Evolutionary conservation across 495 filamentous ascomycete genomes (phyloP).

Genomic region (Aspergillus leporis): DNA sequence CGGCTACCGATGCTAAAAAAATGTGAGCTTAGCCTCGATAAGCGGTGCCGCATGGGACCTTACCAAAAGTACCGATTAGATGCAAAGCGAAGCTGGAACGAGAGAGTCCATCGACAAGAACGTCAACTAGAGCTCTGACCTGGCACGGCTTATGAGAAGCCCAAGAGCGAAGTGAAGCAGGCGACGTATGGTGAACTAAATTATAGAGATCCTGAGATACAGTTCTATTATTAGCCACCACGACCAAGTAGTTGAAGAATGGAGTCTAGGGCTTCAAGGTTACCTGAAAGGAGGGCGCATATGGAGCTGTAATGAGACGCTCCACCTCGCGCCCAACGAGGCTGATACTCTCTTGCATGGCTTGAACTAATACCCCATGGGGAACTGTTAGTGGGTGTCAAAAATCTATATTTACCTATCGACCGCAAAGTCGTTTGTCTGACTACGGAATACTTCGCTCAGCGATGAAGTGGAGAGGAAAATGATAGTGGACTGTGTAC

Average conservation of each 20-base stretch:
- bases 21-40: slow-evolving; percentile 6
- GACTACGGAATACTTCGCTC: neutral
- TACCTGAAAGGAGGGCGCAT: slow-evolving; percentile 46
- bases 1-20: slow-evolving; percentile 25
- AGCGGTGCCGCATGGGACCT: slow-evolving; percentile 1
- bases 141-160: slow-evolving; percentile 48
- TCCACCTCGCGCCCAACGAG: slow-evolving; percentile 37
- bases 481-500: neutral
- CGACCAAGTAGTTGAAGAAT: slow-evolving; percentile 5
- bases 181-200: slow-evolving; percentile 22
- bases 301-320: slow-evolving; percentile 43
- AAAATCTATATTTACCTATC: neutral
- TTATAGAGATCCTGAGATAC: slow-evolving; percentile 39
- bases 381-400: neutral
- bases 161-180: slow-evolving; percentile 35
- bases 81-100: slow-evolving; percentile 40
- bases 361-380: neutral
- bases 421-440: neutral
- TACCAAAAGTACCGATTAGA: slow-evolving; percentile 44
- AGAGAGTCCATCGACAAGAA: slow-evolving; percentile 47
- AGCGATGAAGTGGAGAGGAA: neutral
- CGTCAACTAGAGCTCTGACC: slow-evolving; percentile 38
- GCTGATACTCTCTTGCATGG: slow-evolving; percentile 17
- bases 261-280: slow-evolving; percentile 9
- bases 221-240: slow-evolving; percentile 9